A percentile compares a stretch with the other conserved stretches of the same genome.
Evolutionary conservation across 345 rosid species (phyloP).

Genomic region (Toxicodendron radicans): DNA sequence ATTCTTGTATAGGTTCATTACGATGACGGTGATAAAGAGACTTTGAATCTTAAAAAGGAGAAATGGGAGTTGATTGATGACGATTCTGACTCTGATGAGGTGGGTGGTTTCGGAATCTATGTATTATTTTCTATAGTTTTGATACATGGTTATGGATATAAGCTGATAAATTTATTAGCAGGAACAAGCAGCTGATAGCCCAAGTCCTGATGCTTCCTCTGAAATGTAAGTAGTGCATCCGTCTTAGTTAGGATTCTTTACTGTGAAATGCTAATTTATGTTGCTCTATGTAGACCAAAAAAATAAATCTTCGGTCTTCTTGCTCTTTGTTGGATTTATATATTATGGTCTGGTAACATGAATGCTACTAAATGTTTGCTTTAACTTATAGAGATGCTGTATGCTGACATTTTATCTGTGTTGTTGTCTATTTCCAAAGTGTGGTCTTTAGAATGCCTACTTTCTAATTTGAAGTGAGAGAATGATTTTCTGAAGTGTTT

Average conservation of each 20-base stretch:
- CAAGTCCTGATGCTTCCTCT: conserved; percentile 46
- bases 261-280: too few species aligned
- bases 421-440: not conserved
- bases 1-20: conserved; percentile 56
- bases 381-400: not conserved
- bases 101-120: conserved; percentile 23
- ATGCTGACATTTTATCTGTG: not conserved
- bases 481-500: not conserved
- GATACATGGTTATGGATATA: conserved; percentile 1
- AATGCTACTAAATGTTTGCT: not conserved
- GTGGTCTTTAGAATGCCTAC: not conserved
- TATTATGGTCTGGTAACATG: not conserved
- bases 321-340: not conserved
- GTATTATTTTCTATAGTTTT: not conserved
- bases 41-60: conserved; percentile 54
- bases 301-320: not conserved
- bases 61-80: conserved; percentile 51
- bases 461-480: not conserved
- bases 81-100: conserved; percentile 50
- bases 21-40: conserved; percentile 77
- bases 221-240: conserved; percentile 52
- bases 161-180: conserved; percentile 38
- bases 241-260: not conserved
- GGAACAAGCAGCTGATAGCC: conserved; percentile 48
- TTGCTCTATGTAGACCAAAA: too few species aligned